Conservation (phyloP, 768 basidiomycete species). For the Mycena haematopus region DNA sequence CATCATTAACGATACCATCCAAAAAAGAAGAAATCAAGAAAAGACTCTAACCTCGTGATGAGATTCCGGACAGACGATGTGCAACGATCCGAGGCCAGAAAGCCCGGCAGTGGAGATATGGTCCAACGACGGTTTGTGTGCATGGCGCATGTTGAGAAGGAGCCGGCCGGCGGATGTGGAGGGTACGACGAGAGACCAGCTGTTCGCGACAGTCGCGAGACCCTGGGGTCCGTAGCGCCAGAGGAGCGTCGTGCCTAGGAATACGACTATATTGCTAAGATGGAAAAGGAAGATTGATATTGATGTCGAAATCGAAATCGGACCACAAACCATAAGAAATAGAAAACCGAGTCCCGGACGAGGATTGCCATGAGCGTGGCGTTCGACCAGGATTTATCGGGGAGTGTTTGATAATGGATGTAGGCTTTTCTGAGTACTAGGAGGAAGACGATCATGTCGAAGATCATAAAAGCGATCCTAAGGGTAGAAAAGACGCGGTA, state of each 20-base stretch:
- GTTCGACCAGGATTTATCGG: conserved; percentile 22
- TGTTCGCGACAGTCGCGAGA: conserved; percentile 28
- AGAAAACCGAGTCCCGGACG: conserved; percentile 25
- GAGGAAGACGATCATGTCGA: conserved; percentile 25
- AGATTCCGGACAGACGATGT: conserved; percentile 15
- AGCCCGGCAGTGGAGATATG: conserved; percentile 19
- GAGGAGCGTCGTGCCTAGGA: conserved; percentile 25
- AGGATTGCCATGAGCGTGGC: conserved; percentile 22
- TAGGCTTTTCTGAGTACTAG: conserved; percentile 25
- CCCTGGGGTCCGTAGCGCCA: conserved; percentile 25
- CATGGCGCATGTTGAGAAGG: conserved; percentile 25
- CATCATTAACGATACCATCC: no score
- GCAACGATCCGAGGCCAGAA: conserved; percentile 23
- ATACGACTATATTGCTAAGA: conserved; percentile 21
- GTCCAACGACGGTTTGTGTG: conserved; percentile 16
- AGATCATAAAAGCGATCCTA: conserved; percentile 30
- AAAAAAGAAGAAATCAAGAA: no score
- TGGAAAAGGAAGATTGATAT: not conserved
- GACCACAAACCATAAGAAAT: conserved; percentile 23
- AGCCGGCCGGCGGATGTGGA: conserved; percentile 26
- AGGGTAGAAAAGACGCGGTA: not conserved
- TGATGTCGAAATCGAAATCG: not conserved
- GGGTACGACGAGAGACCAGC: conserved; percentile 29
- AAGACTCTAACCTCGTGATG: not conserved
- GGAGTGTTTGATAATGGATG: conserved; percentile 25